Evolutionary conservation across 768 basidiomycete species (phyloP), one percentile per base, ranked within the genome.

Genomic region (Collybia sp.): DNA sequence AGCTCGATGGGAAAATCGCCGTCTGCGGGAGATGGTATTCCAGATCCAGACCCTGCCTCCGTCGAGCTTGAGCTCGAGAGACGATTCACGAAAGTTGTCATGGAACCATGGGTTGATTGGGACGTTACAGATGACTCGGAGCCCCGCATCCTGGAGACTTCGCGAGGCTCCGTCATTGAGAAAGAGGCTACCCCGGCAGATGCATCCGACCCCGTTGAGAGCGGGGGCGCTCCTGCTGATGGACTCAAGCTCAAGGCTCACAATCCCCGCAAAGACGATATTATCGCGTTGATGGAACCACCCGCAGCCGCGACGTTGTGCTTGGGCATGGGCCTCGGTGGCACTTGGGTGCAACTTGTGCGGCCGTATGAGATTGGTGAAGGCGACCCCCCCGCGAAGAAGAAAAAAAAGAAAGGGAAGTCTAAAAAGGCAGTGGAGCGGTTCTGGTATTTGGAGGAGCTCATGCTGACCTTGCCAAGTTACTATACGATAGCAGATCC

Each of bases 321-420:
- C 4, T 63, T 70, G 5, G 82, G 83, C 4, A 74, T 88, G 67
- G 82, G 81, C 0, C 52, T 88, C 12, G 75, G 73, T 3, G 84
- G 77, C 15, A 76, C 80, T 39, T 89, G 80, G 77, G 77, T 88
- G 16, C 85, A 90, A 63, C 68, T 88, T 11, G 78, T 64, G 20
- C 72, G 78, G 25, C 58, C 52, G 18, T 55, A 61, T 45, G 61
- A 62, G 18, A 41, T 58, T 12, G 57, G 46, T 19, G 52, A 44
- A 1, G 43, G 41, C 6, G 53, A 31, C 1, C 45, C 44, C 36
- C 55, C 57, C 48, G 64, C 60, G 49, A 65, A 68, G 54, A 68
- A 66, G 58, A 68, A 67, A 49, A 69, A 65, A 45, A 54, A 55
- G 46, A 68, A 68, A 48, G 58, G 57, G 40, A 69, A 67, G 48